These are phyloP conservation scores for Chimonanthus salicifolius DNA, from an alignment of 164 flowering plant genomes.

Conservation along the genomic window DNA sequence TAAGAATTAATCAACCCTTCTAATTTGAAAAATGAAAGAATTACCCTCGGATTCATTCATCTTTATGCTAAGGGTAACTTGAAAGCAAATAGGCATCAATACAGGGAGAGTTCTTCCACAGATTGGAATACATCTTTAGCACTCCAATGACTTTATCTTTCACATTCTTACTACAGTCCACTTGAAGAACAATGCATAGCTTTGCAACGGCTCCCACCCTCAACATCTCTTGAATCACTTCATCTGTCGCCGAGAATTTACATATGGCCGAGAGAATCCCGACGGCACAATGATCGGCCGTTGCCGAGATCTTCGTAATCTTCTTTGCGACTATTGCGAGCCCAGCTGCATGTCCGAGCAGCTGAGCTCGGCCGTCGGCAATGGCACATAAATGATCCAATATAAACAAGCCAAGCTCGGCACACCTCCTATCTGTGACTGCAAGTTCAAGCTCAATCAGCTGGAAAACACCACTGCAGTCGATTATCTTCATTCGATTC, in stretches of 20 bases:
- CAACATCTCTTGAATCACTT: constrained; percentile 49
- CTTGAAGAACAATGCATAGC: constrained; percentile 47
- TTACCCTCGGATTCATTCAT: too few species aligned
- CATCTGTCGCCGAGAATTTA: constrained; percentile 25
- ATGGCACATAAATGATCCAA: constrained; percentile 40
- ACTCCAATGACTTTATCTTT: constrained; percentile 39
- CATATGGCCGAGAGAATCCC: constrained; percentile 27
- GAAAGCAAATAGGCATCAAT: constrained; percentile 19
- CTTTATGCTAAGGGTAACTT: constrained; percentile 4
- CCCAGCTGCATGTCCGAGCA: constrained; percentile 39
- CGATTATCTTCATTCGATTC: constrained; percentile 41
- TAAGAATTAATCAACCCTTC: too few species aligned
- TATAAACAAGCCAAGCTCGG: constrained; percentile 35
- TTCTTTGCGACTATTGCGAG: constrained; percentile 41
- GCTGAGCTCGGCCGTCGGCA: constrained; percentile 51
- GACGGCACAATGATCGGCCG: constrained; percentile 32
- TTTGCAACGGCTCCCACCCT: constrained; percentile 43
- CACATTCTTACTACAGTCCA: constrained; percentile 15
- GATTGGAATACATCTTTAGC: constrained; percentile 32
- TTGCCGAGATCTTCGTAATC: constrained; percentile 38
- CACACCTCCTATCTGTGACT: constrained; percentile 27
- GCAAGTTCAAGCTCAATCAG: constrained; percentile 52
- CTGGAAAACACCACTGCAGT: constrained; percentile 46
- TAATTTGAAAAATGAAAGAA: too few species aligned
- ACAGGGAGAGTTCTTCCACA: constrained; percentile 50